phyloP scores from a whole-genome alignment of 148 eudicot species.

The Persicaria maculosa region DNA sequence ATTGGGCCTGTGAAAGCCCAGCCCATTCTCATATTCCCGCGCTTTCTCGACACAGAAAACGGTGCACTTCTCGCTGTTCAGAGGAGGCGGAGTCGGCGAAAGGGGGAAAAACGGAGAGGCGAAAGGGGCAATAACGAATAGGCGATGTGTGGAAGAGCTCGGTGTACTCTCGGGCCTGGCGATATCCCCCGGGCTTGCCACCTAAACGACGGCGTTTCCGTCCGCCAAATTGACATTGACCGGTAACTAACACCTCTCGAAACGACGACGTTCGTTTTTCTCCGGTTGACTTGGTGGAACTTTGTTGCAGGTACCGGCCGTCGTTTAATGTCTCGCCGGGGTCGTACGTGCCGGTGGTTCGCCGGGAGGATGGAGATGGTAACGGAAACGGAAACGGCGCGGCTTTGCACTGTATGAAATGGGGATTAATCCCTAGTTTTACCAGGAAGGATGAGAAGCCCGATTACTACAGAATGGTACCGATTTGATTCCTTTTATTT shows the following conservation, averaged over 20 bases:
- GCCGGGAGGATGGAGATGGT: constrained; percentile 48
- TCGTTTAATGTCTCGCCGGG: constrained; percentile 77
- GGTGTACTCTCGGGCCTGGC: constrained; percentile 62
- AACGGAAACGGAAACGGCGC: constrained; percentile 24
- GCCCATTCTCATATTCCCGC: not conserved
- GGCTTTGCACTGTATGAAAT: constrained; percentile 86
- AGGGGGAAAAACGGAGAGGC: too few relatives aligned
- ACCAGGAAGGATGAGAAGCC: constrained; percentile 86
- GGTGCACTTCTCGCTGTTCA: not conserved
- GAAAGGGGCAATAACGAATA: not conserved
- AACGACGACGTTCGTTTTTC: not conserved
- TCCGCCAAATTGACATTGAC: constrained; percentile 55
- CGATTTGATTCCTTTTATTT: not conserved
- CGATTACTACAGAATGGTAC: constrained; percentile 89
- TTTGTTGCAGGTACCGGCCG: constrained; percentile 53
- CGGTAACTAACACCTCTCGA: constrained; percentile 31
- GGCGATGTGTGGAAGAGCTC: constrained; percentile 65
- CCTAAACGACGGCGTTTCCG: constrained; percentile 32
- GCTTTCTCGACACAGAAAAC: not conserved
- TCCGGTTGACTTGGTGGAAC: not conserved
- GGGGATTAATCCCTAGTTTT: constrained; percentile 96
- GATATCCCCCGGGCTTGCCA: constrained; percentile 63
- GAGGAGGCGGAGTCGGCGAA: too few relatives aligned
- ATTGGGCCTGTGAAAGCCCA: too few relatives aligned
- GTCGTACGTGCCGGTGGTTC: constrained; percentile 64